Evolutionary conservation across 1,139 yeast genomes (phyloP).

Genomic region (Candida frijolesensis): DNA sequence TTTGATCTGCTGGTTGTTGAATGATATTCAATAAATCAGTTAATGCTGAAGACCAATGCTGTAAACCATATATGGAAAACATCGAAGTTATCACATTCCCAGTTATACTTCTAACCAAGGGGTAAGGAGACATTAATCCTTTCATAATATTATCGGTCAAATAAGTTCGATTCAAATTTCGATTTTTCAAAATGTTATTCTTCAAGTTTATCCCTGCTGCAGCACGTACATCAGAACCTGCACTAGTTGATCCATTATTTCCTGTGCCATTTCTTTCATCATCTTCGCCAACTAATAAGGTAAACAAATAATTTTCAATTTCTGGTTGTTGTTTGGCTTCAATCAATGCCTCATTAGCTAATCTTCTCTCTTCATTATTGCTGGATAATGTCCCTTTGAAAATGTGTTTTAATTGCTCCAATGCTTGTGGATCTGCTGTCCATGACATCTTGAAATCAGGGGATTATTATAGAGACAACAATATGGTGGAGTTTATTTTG

Average conservation of each 20-base stretch:
- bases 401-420: constrained; percentile 63
- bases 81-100: constrained; percentile 89
- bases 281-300: constrained; percentile 60
- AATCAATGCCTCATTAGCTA: constrained; percentile 66
- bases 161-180: constrained; percentile 47
- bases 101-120: constrained; percentile 78
- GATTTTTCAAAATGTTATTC: constrained; percentile 56
- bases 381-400: constrained; percentile 69
- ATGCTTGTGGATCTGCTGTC: constrained; percentile 64
- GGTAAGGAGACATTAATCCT: constrained; percentile 65
- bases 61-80: constrained; percentile 70
- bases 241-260: constrained; percentile 13
- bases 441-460: constrained; percentile 35
- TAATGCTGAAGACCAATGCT: constrained; percentile 74
- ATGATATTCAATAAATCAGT: constrained; percentile 68
- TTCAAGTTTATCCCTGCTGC: constrained; percentile 88
- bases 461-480: neutral
- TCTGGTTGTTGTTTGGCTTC: constrained; percentile 73
- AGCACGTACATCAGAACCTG: constrained; percentile 68
- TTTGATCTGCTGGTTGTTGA: constrained; percentile 14
- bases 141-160: constrained; percentile 63
- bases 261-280: neutral
- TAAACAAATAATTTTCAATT: constrained; percentile 75
- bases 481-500: neutral
- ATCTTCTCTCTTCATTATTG: constrained; percentile 53